phyloP scores from a whole-genome alignment of 139 green algal species.

The Micractinium conductrix region DNA sequence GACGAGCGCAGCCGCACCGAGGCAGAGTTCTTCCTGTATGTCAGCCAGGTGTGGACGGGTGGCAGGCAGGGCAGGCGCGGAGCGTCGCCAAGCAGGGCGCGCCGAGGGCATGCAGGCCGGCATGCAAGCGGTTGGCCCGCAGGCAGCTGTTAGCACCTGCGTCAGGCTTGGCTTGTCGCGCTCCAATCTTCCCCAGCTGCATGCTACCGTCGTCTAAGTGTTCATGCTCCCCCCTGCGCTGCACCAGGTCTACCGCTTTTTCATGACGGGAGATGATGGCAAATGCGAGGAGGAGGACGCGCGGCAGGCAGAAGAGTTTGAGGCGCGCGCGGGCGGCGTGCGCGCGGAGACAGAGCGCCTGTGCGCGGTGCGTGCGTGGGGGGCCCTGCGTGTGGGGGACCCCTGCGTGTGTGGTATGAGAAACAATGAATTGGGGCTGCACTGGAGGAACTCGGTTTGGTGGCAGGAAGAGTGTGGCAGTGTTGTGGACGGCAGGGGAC shows the following conservation, averaged over 20 bases:
- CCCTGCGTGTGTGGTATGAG: too few relatives aligned
- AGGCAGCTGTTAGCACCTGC: too few relatives aligned
- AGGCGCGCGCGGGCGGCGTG: conserved; percentile 37
- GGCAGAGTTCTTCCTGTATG: conserved; percentile 76
- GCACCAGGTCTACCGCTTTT: conserved; percentile 66
- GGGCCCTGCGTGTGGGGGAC: too few relatives aligned
- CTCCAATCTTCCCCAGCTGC: too few relatives aligned
- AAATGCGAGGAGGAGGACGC: conserved; percentile 69
- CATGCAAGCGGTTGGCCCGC: too few relatives aligned
- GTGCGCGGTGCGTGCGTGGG: conserved; percentile 10
- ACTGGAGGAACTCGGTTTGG: too few relatives aligned
- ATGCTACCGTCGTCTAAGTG: neutral
- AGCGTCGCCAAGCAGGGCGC: too few relatives aligned
- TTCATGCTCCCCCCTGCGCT: neutral
- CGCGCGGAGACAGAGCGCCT: conserved; percentile 38
- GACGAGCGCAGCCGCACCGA: conserved; percentile 53
- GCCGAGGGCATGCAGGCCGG: too few relatives aligned
- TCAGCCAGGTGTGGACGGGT: conserved; percentile 41
- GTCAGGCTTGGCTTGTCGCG: too few relatives aligned
- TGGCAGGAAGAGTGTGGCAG: too few relatives aligned
- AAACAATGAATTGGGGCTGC: too few relatives aligned
- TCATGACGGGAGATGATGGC: conserved; percentile 81
- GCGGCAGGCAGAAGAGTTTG: conserved; percentile 63
- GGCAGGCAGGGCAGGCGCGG: neutral
- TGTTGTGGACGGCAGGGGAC: too few relatives aligned